Conservation (phyloP, 164 flowering plant species). For the Echeveria elegans region DNA sequence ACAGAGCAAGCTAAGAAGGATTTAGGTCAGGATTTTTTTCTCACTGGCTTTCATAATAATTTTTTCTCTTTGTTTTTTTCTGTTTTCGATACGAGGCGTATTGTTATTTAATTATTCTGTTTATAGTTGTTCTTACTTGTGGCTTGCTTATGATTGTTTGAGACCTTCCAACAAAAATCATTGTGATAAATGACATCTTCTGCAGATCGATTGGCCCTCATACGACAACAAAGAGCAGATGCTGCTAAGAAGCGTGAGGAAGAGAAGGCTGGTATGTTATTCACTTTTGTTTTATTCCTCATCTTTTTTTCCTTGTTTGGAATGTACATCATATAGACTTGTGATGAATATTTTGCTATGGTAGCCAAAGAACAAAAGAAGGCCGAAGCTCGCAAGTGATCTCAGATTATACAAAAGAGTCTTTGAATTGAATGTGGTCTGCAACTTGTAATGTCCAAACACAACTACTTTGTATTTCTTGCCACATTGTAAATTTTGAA, state of each 20-base stretch:
- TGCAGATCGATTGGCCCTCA: slow-evolving; percentile 63
- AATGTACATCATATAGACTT: background rate
- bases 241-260: slow-evolving; percentile 85
- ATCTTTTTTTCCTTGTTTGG: background rate
- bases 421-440: background rate
- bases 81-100: too few species aligned
- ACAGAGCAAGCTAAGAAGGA: slow-evolving; percentile 90
- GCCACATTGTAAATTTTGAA: too few species aligned
- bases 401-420: too few species aligned
- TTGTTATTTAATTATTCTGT: too few species aligned
- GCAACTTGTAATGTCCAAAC: too few species aligned
- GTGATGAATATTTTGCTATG: background rate
- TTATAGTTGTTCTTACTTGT: too few species aligned
- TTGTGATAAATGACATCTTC: background rate
- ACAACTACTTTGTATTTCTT: background rate
- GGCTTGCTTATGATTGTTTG: too few species aligned
- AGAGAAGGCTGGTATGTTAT: slow-evolving; percentile 64
- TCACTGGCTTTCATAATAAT: background rate
- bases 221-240: slow-evolving; percentile 78
- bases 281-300: background rate
- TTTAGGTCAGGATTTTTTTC: slow-evolving; percentile 39
- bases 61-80: background rate
- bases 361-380: slow-evolving; percentile 83
- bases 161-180: background rate
- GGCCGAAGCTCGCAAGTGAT: slow-evolving; percentile 43